phyloP scores from a whole-genome alignment of 306 rosid species.

The Sophora flavescens region DNA sequence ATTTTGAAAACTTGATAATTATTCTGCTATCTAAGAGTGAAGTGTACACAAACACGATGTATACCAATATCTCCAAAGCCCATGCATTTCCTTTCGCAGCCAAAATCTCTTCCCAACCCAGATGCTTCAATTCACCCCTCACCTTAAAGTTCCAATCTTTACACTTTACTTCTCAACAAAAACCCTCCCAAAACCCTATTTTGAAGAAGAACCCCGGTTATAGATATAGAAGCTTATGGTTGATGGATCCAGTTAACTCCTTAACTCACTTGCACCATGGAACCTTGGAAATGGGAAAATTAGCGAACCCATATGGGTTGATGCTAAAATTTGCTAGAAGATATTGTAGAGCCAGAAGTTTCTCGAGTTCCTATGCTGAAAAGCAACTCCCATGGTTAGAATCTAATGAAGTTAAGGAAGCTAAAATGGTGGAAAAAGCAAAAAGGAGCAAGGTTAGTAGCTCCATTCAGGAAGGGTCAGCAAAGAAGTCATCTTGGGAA shows the following conservation, averaged over 20 bases:
- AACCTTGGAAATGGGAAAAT: slow-evolving; percentile 38
- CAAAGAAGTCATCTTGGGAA: slow-evolving; percentile 67
- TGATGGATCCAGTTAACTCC: slow-evolving; percentile 38
- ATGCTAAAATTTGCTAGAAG: slow-evolving; percentile 51
- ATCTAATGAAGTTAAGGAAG: slow-evolving; percentile 45
- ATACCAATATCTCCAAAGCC: slow-evolving; percentile 59
- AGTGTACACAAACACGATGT: slow-evolving; percentile 48
- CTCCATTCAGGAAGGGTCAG: slow-evolving; percentile 52
- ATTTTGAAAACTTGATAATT: slow-evolving; percentile 18
- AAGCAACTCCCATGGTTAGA: slow-evolving; percentile 79
- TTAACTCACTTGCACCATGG: slow-evolving; percentile 18
- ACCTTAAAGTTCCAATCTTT: slow-evolving; percentile 53
- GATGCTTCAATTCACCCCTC: slow-evolving; percentile 53
- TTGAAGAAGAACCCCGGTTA: slow-evolving; percentile 6
- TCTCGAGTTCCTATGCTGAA: slow-evolving; percentile 51
- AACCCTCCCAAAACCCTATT: slow-evolving; percentile 55
- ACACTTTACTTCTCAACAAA: slow-evolving; percentile 48
- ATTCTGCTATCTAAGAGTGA: slow-evolving; percentile 1
- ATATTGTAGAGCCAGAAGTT: slow-evolving; percentile 51
- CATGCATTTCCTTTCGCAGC: slow-evolving; percentile 71
- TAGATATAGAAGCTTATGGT: slow-evolving; percentile 36
- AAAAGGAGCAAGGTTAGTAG: slow-evolving; percentile 30
- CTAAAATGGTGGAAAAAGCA: slow-evolving; percentile 34
- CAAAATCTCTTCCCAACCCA: slow-evolving; percentile 65
- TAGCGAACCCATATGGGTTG: slow-evolving; percentile 41